phyloP scores from a whole-genome alignment of 2,329 filamentous ascomycete species.

The Xylaria sp. region DNA sequence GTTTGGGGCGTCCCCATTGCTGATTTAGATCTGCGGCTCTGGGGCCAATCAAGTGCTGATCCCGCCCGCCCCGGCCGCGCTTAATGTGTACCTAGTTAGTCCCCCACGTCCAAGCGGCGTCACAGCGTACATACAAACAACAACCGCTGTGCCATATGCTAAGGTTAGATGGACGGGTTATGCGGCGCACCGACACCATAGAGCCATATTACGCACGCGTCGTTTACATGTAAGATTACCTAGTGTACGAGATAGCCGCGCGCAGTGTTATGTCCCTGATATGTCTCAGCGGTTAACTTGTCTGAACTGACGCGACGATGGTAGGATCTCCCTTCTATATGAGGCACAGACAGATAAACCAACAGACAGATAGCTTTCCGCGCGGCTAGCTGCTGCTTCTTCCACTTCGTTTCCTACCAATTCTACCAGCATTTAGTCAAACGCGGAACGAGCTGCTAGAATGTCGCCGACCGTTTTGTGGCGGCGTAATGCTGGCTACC shows the following conservation, averaged over 20 bases:
- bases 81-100: neutral
- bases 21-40: constrained; percentile 14
- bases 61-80: neutral
- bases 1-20: neutral
- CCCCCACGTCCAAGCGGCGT: neutral
- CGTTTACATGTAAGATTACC: too few species aligned
- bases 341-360: neutral
- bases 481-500: neutral
- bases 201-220: too few species aligned
- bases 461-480: neutral
- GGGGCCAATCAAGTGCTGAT: constrained; percentile 7
- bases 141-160: neutral
- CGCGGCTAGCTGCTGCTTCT: constrained; percentile 17
- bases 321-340: neutral
- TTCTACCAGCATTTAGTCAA: neutral
- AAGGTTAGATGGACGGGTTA: neutral
- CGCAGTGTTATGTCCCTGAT: neutral
- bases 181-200: neutral
- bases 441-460: neutral
- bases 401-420: neutral
- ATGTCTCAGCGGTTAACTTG: neutral
- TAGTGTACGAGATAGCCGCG: constrained; percentile 11
- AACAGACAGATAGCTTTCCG: too few species aligned
- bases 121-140: neutral
- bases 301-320: neutral